These are phyloP conservation scores for Macrophomina tecta DNA, from an alignment of 2,329 filamentous ascomycete species.

Conservation along the genomic window DNA sequence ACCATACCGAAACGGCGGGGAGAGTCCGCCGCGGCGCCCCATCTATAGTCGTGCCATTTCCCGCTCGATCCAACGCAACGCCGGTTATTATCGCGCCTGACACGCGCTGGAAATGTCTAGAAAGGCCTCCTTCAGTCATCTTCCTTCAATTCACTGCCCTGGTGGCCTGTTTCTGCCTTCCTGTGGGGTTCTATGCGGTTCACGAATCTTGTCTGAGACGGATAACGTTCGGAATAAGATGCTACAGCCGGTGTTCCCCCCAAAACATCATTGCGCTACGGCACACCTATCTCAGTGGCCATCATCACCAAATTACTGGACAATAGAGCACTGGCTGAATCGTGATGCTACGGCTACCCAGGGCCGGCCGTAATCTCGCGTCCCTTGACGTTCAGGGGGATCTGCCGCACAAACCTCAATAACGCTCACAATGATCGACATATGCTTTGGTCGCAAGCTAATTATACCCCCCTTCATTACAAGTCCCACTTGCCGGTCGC, in stretches of 20 bases:
- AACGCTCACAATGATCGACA: neutral
- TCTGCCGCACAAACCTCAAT: slow-evolving; percentile 14
- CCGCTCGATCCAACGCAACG: neutral
- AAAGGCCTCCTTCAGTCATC: neutral
- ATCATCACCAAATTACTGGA: slow-evolving; percentile 3
- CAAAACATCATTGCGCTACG: neutral
- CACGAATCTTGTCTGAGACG: neutral
- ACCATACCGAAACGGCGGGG: slow-evolving; percentile 31
- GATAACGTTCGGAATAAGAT: slow-evolving; percentile 17
- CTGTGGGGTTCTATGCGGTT: neutral
- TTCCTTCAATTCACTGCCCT: neutral
- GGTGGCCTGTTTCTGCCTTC: neutral
- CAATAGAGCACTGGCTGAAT: neutral
- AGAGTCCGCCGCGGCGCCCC: slow-evolving; percentile 29
- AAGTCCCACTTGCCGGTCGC: neutral
- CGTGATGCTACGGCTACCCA: neutral
- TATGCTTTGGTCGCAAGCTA: slow-evolving; percentile 10
- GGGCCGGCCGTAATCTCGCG: slow-evolving; percentile 4
- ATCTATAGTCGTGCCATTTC: slow-evolving; percentile 8
- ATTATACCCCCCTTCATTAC: slow-evolving; percentile 3
- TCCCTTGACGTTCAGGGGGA: slow-evolving; percentile 12
- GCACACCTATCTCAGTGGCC: neutral
- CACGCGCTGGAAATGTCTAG: neutral
- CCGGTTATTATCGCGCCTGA: neutral
- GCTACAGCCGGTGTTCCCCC: neutral